These are phyloP conservation scores for Epichloe baconii DNA, from an alignment of 2,329 filamentous ascomycete species.

Conservation along the genomic window DNA sequence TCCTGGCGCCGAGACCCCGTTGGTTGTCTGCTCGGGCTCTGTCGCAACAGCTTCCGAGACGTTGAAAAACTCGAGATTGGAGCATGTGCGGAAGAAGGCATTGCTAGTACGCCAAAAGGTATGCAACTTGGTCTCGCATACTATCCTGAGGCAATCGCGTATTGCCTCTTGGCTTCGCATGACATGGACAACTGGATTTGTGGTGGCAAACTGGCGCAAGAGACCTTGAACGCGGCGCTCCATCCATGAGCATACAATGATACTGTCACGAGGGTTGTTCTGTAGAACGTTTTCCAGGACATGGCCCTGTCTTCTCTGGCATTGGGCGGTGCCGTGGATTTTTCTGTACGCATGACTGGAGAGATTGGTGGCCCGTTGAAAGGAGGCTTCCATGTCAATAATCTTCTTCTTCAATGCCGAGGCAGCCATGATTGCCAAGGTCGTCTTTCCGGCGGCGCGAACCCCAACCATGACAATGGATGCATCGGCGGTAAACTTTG, in stretches of 20 bases:
- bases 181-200: conserved; percentile 59
- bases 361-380: conserved; percentile 49
- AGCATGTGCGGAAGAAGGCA: conserved; percentile 49
- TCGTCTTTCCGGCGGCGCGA: conserved; percentile 63
- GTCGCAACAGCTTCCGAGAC: conserved; percentile 40
- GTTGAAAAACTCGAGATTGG: conserved; percentile 68
- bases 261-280: conserved; percentile 44
- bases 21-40: neutral
- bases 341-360: conserved; percentile 52
- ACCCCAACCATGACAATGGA: conserved; percentile 64
- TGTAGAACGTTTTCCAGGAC: conserved; percentile 47
- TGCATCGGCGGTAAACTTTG: conserved; percentile 43
- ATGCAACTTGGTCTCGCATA: conserved; percentile 40
- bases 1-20: conserved; percentile 7
- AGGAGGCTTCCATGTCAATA: conserved; percentile 55
- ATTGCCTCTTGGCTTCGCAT: conserved; percentile 53
- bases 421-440: conserved; percentile 61
- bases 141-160: conserved; percentile 46
- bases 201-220: conserved; percentile 47
- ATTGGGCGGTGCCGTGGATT: conserved; percentile 45
- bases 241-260: conserved; percentile 63
- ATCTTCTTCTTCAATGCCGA: conserved; percentile 55
- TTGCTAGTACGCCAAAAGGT: conserved; percentile 45
- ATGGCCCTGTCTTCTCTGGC: conserved; percentile 49
- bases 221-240: conserved; percentile 48